phyloP scores from a whole-genome alignment of 169 alveolate species.

The Ichthyophthirius multifiliis region DNA sequence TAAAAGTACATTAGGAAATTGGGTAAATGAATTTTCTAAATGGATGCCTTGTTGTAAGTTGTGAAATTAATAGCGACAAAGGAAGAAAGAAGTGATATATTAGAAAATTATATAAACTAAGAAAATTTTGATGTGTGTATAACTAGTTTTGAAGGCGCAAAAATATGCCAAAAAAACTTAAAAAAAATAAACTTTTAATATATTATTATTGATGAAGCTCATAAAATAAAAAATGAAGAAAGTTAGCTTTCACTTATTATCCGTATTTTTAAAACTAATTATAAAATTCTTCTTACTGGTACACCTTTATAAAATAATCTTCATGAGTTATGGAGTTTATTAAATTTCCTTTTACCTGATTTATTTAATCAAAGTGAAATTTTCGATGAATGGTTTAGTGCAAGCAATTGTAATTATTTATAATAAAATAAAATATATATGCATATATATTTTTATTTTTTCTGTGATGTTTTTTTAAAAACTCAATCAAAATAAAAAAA shows the following conservation, averaged over 20 bases:
- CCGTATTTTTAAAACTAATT: conserved; percentile 79
- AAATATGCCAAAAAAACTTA: conserved; percentile 74
- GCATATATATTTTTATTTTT: no score
- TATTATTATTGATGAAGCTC: conserved; percentile 91
- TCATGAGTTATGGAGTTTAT: conserved; percentile 89
- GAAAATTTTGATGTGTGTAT: conserved; percentile 83
- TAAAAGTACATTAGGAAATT: conserved; percentile 93
- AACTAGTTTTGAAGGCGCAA: conserved; percentile 88
- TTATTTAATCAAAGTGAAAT: conserved; percentile 93
- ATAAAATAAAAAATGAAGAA: conserved; percentile 89
- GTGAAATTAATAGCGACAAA: conserved; percentile 84
- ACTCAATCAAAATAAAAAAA: no score
- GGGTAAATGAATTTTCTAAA: conserved; percentile 91
- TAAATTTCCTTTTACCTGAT: conserved; percentile 91
- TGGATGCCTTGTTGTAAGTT: conserved; percentile 87
- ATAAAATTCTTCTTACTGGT: conserved; percentile 89
- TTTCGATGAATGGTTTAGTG: conserved; percentile 90
- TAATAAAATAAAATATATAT: conserved; percentile 24
- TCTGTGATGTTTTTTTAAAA: no score
- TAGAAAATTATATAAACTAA: conserved; percentile 46
- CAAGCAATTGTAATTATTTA: conserved; percentile 31
- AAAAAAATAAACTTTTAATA: conserved; percentile 85
- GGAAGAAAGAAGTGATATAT: conserved; percentile 85
- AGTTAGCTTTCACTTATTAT: conserved; percentile 73
- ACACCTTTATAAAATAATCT: conserved; percentile 90